Percentiles rank a stretch among this genome's conserved stretches.
phyloP scores from a whole-genome alignment of 148 eudicot species.

The Dianthus caryophyllus region DNA sequence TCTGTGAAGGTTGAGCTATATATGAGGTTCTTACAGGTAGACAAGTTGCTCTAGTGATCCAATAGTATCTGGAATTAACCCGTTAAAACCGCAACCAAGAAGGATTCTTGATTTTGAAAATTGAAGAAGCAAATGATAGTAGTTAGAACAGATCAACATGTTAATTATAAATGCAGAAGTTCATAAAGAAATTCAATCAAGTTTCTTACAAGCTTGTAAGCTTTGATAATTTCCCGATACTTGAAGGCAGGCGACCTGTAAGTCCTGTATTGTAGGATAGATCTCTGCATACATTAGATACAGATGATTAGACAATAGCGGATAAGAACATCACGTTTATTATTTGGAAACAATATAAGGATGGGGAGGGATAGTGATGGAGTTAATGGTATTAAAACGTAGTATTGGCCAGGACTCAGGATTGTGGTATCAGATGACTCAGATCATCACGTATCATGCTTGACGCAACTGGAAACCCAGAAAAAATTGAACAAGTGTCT shows the following conservation, averaged over 20 bases:
- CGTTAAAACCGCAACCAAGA: constrained; percentile 68
- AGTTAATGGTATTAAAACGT: too few species aligned
- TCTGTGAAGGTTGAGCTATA: background rate
- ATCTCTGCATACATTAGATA: constrained; percentile 48
- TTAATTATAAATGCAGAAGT: background rate
- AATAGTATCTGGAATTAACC: constrained; percentile 65
- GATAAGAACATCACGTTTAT: background rate
- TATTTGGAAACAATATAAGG: background rate
- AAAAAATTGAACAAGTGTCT: too few species aligned
- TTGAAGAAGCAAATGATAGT: background rate
- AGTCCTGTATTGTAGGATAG: constrained; percentile 72
- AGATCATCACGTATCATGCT: too few species aligned
- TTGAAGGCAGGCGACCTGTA: constrained; percentile 59
- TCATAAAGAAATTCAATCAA: constrained; percentile 2
- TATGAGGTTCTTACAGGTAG: constrained; percentile 50
- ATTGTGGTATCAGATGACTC: too few species aligned
- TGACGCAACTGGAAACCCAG: too few species aligned
- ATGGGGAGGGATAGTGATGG: too few species aligned
- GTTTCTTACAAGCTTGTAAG: constrained; percentile 57
- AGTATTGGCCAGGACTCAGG: too few species aligned
- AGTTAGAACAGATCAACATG: constrained; percentile 6
- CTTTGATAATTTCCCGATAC: constrained; percentile 52
- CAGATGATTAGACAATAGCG: background rate
- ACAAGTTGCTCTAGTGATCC: constrained; percentile 63
- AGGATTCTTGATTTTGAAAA: constrained; percentile 47